These are phyloP conservation scores for Tricladium varicosporioides DNA, from an alignment of 2,329 filamentous ascomycete genomes.

Conservation along the genomic window DNA sequence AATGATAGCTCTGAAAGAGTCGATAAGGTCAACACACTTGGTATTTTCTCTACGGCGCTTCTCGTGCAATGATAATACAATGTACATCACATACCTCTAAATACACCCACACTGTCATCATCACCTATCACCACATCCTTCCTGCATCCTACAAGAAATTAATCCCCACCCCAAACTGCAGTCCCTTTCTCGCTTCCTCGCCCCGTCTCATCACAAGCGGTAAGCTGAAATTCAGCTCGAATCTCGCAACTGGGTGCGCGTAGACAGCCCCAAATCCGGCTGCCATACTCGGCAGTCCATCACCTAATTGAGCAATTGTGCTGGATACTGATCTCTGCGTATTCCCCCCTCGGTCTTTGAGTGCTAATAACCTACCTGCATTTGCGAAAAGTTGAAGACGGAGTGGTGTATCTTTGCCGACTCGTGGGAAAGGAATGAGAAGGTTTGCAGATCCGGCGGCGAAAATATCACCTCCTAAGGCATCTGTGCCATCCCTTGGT, in stretches of 20 bases:
- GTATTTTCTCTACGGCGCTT: no score
- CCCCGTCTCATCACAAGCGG: conserved; percentile 78
- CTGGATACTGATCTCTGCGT: conserved; percentile 38
- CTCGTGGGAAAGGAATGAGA: conserved; percentile 78
- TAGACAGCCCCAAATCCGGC: conserved; percentile 92
- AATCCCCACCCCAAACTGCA: conserved; percentile 95
- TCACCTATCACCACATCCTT: background rate
- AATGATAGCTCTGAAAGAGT: no score
- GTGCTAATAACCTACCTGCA: conserved; percentile 77
- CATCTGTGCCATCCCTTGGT: conserved; percentile 80
- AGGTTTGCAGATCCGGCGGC: conserved; percentile 86
- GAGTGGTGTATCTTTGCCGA: conserved; percentile 79
- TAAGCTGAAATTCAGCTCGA: conserved; percentile 93
- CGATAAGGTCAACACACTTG: no score
- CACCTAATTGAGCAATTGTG: conserved; percentile 69
- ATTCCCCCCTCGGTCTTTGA: conserved; percentile 50
- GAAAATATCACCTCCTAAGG: conserved; percentile 88
- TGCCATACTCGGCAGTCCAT: conserved; percentile 78
- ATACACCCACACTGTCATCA: background rate
- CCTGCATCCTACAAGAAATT: conserved; percentile 69
- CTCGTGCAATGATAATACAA: background rate
- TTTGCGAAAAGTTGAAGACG: conserved; percentile 90
- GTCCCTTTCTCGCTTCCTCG: conserved; percentile 84
- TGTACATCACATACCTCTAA: background rate
- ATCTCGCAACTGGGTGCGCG: conserved; percentile 87